phyloP scores from a whole-genome alignment of 1,284 basidiomycete genomes.

The Neolentinus lepideus region DNA sequence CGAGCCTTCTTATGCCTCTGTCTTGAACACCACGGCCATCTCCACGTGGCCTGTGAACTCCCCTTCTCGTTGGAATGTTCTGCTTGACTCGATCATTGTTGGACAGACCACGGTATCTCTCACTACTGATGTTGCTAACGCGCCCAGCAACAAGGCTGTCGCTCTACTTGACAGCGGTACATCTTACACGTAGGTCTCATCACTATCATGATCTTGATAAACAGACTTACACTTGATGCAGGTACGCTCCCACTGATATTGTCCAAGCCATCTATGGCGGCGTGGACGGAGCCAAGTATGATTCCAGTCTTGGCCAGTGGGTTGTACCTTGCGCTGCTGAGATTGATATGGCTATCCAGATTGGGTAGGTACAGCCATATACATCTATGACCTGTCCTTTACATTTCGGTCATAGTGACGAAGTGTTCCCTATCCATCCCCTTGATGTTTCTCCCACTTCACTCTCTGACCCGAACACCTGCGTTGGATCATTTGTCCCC shows the following conservation, averaged over 20 bases:
- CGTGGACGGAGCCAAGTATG: slow-evolving; percentile 50
- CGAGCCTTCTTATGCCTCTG: slow-evolving; percentile 49
- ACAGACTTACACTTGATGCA: slow-evolving; percentile 18
- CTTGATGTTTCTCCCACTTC: slow-evolving; percentile 56
- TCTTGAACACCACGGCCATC: slow-evolving; percentile 47
- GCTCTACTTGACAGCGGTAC: slow-evolving; percentile 71
- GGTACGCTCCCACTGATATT: slow-evolving; percentile 57
- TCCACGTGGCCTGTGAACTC: slow-evolving; percentile 59
- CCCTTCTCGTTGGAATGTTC: slow-evolving; percentile 67
- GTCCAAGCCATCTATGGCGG: slow-evolving; percentile 60
- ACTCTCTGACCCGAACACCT: slow-evolving; percentile 36
- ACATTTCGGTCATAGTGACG: slow-evolving; percentile 34
- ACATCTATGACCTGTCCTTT: not conserved
- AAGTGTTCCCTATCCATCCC: slow-evolving; percentile 68
- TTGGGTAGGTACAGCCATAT: slow-evolving; percentile 42
- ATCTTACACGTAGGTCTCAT: slow-evolving; percentile 58
- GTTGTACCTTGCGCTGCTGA: slow-evolving; percentile 62
- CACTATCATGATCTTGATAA: slow-evolving; percentile 2
- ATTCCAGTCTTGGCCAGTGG: slow-evolving; percentile 49
- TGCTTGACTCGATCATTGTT: slow-evolving; percentile 62
- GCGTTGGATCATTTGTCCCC: slow-evolving; percentile 70
- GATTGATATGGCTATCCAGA: slow-evolving; percentile 68
- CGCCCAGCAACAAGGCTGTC: slow-evolving; percentile 61
- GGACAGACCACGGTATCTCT: slow-evolving; percentile 42
- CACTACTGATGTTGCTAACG: slow-evolving; percentile 45